Evolutionary conservation across 257 asterid species (phyloP).

Genomic region (Solanum chilense): DNA sequence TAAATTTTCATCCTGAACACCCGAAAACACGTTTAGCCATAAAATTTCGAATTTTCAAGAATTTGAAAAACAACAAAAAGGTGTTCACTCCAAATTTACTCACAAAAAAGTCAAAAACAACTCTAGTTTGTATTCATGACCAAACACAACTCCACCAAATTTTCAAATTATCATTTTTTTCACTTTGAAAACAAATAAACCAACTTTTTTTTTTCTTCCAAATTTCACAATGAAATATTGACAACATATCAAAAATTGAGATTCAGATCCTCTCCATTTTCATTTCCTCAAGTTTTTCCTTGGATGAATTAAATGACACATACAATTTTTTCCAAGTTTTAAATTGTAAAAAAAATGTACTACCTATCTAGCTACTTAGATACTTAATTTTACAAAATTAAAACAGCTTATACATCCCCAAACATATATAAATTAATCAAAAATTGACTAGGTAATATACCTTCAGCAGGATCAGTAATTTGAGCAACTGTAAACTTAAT

Average conservation of each 20-base stretch:
- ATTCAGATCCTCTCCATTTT: not conserved
- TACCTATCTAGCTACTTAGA: not conserved
- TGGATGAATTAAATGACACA: not conserved
- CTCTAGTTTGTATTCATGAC: no score
- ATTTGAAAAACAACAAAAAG: not conserved
- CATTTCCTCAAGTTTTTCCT: not conserved
- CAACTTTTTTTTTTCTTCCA: not conserved
- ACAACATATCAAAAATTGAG: not conserved
- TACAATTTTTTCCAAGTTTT: not conserved
- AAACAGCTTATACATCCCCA: not conserved
- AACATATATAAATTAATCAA: not conserved
- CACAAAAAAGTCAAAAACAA: not conserved
- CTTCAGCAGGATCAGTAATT: conserved; percentile 17
- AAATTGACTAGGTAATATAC: not conserved
- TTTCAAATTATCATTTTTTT: not conserved
- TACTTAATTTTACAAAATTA: not conserved
- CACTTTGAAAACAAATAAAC: not conserved
- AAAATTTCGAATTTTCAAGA: not conserved
- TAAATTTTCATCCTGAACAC: not conserved
- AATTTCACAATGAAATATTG: not conserved
- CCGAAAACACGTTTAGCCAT: not conserved
- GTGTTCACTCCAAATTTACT: not conserved
- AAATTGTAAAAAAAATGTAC: not conserved
- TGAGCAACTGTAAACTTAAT: not conserved
- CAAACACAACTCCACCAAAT: not conserved